Conservation (phyloP, 176 grass and related monocot species). For the Aegilops speltoides region DNA sequence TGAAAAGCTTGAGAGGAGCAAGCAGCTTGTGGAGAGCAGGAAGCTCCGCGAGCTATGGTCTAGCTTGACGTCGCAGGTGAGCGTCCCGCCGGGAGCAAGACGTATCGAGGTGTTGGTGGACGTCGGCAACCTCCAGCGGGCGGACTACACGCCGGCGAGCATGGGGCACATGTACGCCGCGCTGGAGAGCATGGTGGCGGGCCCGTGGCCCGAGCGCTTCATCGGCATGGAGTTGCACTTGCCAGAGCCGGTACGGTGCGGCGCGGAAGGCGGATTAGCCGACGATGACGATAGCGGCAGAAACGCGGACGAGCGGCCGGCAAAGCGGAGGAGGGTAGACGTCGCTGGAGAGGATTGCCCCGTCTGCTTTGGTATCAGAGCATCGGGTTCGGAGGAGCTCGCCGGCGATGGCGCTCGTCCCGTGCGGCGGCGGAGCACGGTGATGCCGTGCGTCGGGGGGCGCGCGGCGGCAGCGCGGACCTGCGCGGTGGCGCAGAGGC, state of each 20-base stretch:
- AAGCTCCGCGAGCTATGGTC: neutral
- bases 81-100: neutral
- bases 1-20: too few species aligned
- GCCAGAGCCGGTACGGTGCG: constrained; percentile 1
- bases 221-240: constrained; percentile 11
- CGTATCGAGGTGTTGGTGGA: neutral
- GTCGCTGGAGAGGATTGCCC: constrained; percentile 12
- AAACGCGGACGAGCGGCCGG: neutral
- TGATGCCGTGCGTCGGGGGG: too few species aligned
- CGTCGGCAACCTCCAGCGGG: constrained; percentile 7
- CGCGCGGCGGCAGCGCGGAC: too few species aligned
- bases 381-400: too few species aligned
- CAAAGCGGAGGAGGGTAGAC: neutral
- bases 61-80: neutral
- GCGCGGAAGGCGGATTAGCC: neutral
- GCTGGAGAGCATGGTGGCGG: neutral
- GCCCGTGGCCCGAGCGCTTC: neutral
- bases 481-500: too few species aligned
- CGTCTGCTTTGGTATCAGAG: too few species aligned
- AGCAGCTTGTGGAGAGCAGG: neutral
- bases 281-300: neutral
- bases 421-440: too few species aligned
- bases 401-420: too few species aligned
- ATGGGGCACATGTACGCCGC: too few species aligned
- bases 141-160: neutral